A percentile compares a stretch with the other conserved stretches of the same genome.
phyloP scores from a whole-genome alignment of 2,329 filamentous ascomycete genomes.

The Botrytis porri region DNA sequence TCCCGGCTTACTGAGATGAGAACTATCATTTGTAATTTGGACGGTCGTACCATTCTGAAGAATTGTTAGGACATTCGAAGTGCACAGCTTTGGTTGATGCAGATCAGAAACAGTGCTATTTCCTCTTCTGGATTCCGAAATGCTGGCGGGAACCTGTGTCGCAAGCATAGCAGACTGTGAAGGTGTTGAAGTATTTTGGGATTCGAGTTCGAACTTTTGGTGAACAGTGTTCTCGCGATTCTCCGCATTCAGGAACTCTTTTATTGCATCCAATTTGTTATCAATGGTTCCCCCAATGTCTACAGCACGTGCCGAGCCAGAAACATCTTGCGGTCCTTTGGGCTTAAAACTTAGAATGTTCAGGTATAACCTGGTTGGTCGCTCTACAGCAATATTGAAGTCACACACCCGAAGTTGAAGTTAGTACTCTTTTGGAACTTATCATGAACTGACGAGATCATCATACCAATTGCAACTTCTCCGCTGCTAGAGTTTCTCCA shows the following conservation, averaged over 20 bases:
- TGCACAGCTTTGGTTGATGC: background rate
- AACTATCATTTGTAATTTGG: conserved; percentile 23
- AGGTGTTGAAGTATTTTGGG: background rate
- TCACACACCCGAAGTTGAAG: conserved; percentile 6
- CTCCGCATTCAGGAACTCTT: background rate
- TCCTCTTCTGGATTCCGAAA: background rate
- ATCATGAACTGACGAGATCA: background rate
- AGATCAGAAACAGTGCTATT: background rate
- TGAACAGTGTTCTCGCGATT: background rate
- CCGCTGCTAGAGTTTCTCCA: background rate
- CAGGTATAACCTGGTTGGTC: conserved; percentile 1
- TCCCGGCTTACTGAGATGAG: background rate
- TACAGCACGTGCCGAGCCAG: background rate
- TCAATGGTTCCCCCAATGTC: background rate
- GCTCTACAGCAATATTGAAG: conserved; percentile 2
- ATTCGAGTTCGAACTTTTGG: background rate
- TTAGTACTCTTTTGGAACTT: conserved; percentile 5
- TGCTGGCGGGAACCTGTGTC: conserved; percentile 12
- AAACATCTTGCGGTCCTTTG: background rate
- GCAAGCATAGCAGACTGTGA: conserved; percentile 13
- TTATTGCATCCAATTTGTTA: background rate
- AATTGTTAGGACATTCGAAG: background rate
- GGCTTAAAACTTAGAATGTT: background rate
- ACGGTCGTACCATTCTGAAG: background rate
- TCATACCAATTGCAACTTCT: conserved; percentile 11